These are phyloP conservation scores for Barnettozyma hawaiiensis DNA, from an alignment of 1,139 yeast species.

Conservation along the genomic window DNA sequence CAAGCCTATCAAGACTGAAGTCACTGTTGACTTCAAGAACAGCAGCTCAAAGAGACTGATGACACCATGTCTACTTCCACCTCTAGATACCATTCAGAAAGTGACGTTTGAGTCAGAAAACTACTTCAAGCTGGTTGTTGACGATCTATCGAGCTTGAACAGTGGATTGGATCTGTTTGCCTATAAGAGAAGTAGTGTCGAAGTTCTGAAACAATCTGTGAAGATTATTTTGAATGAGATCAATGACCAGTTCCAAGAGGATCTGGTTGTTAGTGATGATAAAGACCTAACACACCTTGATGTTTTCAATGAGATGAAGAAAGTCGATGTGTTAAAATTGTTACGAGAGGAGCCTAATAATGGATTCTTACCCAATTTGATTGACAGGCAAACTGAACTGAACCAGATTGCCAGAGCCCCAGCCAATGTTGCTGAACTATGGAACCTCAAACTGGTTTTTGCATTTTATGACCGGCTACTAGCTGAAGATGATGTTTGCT, in stretches of 20 bases:
- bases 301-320: conserved; percentile 16
- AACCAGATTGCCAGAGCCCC: conserved; percentile 42
- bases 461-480: conserved; percentile 45
- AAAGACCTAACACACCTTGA: conserved; percentile 13
- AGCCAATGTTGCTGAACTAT: conserved; percentile 46
- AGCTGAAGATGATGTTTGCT: conserved; percentile 25
- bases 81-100: conserved; percentile 39
- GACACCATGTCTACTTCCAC: conserved; percentile 72
- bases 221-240: conserved; percentile 29
- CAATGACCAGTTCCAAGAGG: conserved; percentile 17
- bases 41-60: conserved; percentile 29
- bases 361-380: conserved; percentile 35
- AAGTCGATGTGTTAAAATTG: conserved; percentile 15
- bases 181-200: conserved; percentile 41
- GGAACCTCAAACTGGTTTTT: conserved; percentile 62
- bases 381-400: conserved; percentile 54
- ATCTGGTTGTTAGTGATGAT: background rate
- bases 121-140: conserved; percentile 40
- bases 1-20: conserved; percentile 47
- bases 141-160: conserved; percentile 37
- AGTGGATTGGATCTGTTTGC: conserved; percentile 45
- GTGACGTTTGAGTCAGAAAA: conserved; percentile 38
- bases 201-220: conserved; percentile 36
- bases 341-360: conserved; percentile 11
- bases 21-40: conserved; percentile 39